A percentile compares a stretch with the other conserved stretches of the same genome.
phyloP scores from a whole-genome alignment of 495 filamentous ascomycete species.

The Cercophora sp. region DNA sequence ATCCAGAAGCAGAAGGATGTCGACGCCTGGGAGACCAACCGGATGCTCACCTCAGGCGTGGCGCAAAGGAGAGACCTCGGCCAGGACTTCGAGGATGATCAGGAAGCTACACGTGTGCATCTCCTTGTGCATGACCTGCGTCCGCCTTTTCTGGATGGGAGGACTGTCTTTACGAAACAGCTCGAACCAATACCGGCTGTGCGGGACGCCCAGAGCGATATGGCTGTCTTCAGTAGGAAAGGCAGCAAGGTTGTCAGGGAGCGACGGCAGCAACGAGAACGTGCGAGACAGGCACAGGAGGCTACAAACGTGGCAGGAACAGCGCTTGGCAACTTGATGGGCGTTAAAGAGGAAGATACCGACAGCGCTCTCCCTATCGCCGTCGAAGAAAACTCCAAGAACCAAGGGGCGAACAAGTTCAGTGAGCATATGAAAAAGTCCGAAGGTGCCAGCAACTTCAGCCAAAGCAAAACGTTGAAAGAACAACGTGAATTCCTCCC shows the following conservation, averaged over 20 bases:
- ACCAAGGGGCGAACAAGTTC: slow-evolving; percentile 72
- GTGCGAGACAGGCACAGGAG: slow-evolving; percentile 91
- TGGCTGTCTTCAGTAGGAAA: slow-evolving; percentile 97
- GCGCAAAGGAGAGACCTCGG: slow-evolving; percentile 82
- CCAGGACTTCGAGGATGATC: slow-evolving; percentile 81
- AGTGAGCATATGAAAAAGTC: slow-evolving; percentile 84
- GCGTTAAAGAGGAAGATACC: slow-evolving; percentile 89
- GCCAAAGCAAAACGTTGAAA: slow-evolving; percentile 80
- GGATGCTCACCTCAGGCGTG: slow-evolving; percentile 95
- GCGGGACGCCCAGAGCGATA: slow-evolving; percentile 91
- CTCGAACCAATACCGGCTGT: slow-evolving; percentile 92
- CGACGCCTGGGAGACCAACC: slow-evolving; percentile 97
- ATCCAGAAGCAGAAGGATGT: slow-evolving; percentile 87
- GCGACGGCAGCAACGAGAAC: slow-evolving; percentile 83
- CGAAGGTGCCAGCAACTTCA: slow-evolving; percentile 86
- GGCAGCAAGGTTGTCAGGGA: slow-evolving; percentile 93
- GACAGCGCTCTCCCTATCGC: slow-evolving; percentile 78
- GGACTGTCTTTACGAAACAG: slow-evolving; percentile 95
- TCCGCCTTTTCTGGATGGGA: slow-evolving; percentile 92
- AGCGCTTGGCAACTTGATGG: slow-evolving; percentile 88
- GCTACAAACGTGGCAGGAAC: slow-evolving; percentile 93
- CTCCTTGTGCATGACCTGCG: slow-evolving; percentile 89
- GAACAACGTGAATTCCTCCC: slow-evolving; percentile 95
- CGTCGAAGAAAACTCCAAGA: slow-evolving; percentile 56
- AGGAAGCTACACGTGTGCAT: slow-evolving; percentile 87